Conservation (phyloP, 352 stramenopile genomes). For the Peronospora tabacina region DNA sequence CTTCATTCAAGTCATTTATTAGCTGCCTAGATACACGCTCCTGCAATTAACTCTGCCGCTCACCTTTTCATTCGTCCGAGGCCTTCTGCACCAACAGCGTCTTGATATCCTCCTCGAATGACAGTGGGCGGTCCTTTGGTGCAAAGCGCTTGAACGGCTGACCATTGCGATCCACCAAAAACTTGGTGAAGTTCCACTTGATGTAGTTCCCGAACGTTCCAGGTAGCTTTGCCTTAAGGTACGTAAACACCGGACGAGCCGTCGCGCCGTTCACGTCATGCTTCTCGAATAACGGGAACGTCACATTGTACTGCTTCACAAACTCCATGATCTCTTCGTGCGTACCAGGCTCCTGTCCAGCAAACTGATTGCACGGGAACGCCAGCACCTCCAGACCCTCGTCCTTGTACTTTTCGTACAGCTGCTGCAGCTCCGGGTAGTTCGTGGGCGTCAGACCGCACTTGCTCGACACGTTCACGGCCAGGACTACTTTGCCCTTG, state of each 20-base stretch:
- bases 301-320: conserved; percentile 47
- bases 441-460: conserved; percentile 79
- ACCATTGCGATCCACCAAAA: conserved; percentile 86
- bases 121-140: conserved; percentile 53
- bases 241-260: conserved; percentile 76
- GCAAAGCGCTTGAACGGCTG: conserved; percentile 68
- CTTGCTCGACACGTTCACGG: conserved; percentile 81
- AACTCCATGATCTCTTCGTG: conserved; percentile 80
- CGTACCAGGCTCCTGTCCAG: conserved; percentile 30
- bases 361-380: conserved; percentile 90
- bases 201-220: conserved; percentile 66
- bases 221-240: conserved; percentile 71
- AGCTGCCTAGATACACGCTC: too few species aligned
- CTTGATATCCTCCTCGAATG: conserved; percentile 77
- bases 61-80: conserved; percentile 2
- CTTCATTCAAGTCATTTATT: too few species aligned
- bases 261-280: conserved; percentile 80
- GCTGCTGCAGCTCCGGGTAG: conserved; percentile 78
- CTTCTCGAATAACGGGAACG: conserved; percentile 65
- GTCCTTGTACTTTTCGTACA: conserved; percentile 64
- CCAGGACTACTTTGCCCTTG: conserved; percentile 54
- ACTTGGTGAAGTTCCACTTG: conserved; percentile 89
- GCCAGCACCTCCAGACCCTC: conserved; percentile 60
- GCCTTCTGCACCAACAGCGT: conserved; percentile 39
- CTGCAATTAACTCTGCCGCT: not conserved